Base-by-base conservation (phyloP, 2,329 filamentous ascomycete genomes). In the Trichoderma sp. region DNA sequence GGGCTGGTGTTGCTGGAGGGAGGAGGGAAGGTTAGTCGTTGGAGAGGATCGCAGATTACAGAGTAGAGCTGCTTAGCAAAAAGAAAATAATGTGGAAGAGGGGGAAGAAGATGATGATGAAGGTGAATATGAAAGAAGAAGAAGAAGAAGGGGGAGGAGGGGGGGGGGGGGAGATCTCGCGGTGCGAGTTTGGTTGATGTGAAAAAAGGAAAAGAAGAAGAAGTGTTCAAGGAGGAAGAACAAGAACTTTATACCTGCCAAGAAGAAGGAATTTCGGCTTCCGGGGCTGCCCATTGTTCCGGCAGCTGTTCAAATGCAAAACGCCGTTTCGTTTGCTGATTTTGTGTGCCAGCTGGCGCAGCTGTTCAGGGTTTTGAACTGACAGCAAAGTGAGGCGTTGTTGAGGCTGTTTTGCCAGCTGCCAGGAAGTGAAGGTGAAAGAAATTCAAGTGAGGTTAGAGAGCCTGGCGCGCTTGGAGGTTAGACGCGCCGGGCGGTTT, bases 401-500 rank as follows among this genome's bases (percentile, higher is more conserved):
- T 24, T 58, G 37, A 58, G 39, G 8, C 16, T 18, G 39, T n/a
- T n/a, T 18, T 43, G 18, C 39, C 39, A 43, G 46, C 11, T 39
- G 59, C 5, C 46, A 24, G 39, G 39, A 18, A n/a, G 16, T n/a
- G 18, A 24, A 49, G 18, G n/a, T 24, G 21, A 49, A 49, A 2
- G 11, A 34, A 54, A 46, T 16, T 21, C 34, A 37, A 37, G 59
- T 28, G 60, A n/a, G 60, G 54, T 46, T 66, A n/a, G n/a, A 37
- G 37, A 63, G 34, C n/a, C 34, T 32, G 61, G 52, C 56, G 63
- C 46, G 18, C 24, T 37, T 66, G 26, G 63, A 58, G 18, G 14
- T 37, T 66, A 26, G 63, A 54, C 63, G 52, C 61, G 37, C 32
- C 32, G 61, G 21, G 52, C 63, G 63, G 52, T 24, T 66, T 58